These are phyloP conservation scores for Cryphonectria parasitica DNA, from an alignment of 2,329 filamentous ascomycete species.

Conservation along the genomic window DNA sequence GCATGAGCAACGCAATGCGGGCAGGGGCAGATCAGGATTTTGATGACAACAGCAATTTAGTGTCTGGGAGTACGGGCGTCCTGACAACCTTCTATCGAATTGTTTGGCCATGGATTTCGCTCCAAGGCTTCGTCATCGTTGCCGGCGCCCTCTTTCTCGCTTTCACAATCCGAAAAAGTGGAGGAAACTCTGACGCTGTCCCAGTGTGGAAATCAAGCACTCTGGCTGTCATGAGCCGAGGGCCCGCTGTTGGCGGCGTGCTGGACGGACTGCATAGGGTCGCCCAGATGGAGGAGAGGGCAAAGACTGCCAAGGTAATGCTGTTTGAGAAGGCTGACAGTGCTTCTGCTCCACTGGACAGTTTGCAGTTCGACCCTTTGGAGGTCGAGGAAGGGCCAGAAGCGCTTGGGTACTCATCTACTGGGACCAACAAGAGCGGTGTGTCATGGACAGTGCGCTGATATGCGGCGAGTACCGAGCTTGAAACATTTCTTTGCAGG, in stretches of 20 bases:
- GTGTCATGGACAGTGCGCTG: not conserved
- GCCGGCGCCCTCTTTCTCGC: conserved; percentile 12
- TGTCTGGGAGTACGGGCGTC: conserved; percentile 5
- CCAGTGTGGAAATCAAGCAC: conserved; percentile 18
- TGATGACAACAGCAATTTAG: not conserved
- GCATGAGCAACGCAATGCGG: conserved; percentile 22
- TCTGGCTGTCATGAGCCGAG: conserved; percentile 16
- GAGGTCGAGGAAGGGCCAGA: not conserved
- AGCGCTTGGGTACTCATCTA: not conserved
- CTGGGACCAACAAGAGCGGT: not conserved
- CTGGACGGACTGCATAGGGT: conserved; percentile 7
- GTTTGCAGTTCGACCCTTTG: conserved; percentile 5
- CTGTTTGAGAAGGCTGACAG: conserved; percentile 5
- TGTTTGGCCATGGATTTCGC: conserved; percentile 23
- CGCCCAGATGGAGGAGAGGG: conserved; percentile 16
- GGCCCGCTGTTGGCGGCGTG: not conserved
- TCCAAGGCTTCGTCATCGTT: conserved; percentile 16
- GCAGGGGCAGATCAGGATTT: not conserved
- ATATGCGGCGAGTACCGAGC: not conserved
- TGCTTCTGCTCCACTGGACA: not conserved
- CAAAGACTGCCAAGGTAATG: conserved; percentile 5
- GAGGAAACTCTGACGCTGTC: not conserved
- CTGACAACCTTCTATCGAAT: conserved; percentile 18
- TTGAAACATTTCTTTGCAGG: not conserved
- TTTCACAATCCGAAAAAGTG: not conserved